Evolutionary conservation across 805 yeast species (phyloP).

Genomic region (Metschnikowia shivogae): DNA sequence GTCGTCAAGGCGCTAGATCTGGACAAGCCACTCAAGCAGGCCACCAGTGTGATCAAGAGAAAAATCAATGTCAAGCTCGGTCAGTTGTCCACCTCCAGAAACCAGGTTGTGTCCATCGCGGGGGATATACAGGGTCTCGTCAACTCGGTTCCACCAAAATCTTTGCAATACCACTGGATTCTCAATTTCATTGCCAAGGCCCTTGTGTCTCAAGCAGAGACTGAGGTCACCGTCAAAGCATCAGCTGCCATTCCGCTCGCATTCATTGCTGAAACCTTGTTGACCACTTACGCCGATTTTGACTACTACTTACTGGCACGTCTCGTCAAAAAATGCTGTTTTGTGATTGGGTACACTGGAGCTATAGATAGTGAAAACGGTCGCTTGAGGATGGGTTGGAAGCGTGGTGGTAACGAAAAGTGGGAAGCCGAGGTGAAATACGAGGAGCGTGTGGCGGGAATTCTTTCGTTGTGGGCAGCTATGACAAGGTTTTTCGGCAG

Average conservation of each 20-base stretch:
- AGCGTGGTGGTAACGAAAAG: conserved; percentile 43
- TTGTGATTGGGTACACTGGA: conserved; percentile 77
- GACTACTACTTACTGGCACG: conserved; percentile 66
- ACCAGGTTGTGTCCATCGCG: conserved; percentile 53
- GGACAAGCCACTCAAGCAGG: conserved; percentile 50
- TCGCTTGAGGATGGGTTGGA: conserved; percentile 84
- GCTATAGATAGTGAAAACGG: conserved; percentile 78
- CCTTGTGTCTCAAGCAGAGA: conserved; percentile 84
- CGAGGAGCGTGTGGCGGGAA: conserved; percentile 85
- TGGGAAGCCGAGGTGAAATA: conserved; percentile 67
- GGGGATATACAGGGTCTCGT: conserved; percentile 50
- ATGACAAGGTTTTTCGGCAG: conserved; percentile 47
- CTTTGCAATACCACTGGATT: conserved; percentile 64
- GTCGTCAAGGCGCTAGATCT: conserved; percentile 52
- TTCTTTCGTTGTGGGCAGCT: conserved; percentile 73
- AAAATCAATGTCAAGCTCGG: conserved; percentile 87
- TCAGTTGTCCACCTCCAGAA: conserved; percentile 70
- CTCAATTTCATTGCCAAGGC: conserved; percentile 83
- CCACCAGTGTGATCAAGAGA: conserved; percentile 59
- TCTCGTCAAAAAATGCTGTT: conserved; percentile 87
- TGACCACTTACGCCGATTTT: conserved; percentile 47
- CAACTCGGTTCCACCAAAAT: conserved; percentile 38
- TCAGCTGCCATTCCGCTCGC: conserved; percentile 79
- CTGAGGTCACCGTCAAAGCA: conserved; percentile 80
- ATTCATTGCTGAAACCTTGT: conserved; percentile 51